Conservation (phyloP, 176 grass and related monocot genomes). For the Elaeis guineensis region DNA sequence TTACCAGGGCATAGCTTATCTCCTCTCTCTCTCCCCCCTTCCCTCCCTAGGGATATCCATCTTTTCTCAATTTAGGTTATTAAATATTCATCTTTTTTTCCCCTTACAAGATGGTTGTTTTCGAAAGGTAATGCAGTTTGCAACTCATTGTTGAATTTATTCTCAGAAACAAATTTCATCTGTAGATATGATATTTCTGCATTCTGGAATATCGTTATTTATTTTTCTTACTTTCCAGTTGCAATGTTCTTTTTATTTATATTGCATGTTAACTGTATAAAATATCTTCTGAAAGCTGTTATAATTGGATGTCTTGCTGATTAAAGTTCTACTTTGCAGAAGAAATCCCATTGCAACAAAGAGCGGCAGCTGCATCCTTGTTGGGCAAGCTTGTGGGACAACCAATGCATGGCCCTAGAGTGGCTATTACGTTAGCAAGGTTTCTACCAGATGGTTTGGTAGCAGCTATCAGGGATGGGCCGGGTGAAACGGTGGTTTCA, state of each 20-base stretch:
- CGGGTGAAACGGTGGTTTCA: constrained; percentile 85
- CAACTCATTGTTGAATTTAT: no score
- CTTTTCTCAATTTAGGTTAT: no score
- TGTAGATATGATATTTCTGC: no score
- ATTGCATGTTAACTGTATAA: neutral
- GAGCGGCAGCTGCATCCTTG: constrained; percentile 85
- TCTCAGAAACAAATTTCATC: no score
- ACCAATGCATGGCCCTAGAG: constrained; percentile 98
- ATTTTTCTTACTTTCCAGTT: constrained; percentile 16
- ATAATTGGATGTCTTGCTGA: constrained; percentile 18
- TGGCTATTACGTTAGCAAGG: constrained; percentile 81
- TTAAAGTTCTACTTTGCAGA: constrained; percentile 44
- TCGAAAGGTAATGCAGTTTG: no score
- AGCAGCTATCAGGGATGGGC: constrained; percentile 87
- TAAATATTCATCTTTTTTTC: no score
- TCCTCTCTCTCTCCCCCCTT: no score
- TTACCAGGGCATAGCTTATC: no score
- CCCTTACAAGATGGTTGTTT: no score
- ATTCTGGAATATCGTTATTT: neutral
- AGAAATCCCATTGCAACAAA: constrained; percentile 88
- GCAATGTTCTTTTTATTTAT: neutral
- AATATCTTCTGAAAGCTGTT: constrained; percentile 7
- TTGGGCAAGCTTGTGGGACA: constrained; percentile 90
- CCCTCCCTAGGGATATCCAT: no score
- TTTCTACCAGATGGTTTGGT: constrained; percentile 96